Conservation (phyloP, 768 basidiomycete genomes). For the Tephrocybe sp. region DNA sequence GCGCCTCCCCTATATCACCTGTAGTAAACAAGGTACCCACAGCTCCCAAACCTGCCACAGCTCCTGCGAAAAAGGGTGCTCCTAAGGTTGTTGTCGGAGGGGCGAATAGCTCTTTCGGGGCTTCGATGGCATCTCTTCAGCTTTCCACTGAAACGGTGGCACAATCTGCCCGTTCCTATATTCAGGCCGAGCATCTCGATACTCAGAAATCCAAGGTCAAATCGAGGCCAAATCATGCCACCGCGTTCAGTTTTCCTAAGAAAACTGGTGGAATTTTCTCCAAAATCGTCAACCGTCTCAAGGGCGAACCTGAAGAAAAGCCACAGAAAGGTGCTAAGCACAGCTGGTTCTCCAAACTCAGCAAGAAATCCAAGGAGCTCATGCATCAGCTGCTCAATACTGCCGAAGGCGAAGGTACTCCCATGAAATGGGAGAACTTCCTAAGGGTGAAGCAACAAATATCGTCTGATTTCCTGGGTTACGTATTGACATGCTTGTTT, state of each 20-base stretch:
- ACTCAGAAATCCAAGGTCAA: constrained; percentile 65
- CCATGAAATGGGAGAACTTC: constrained; percentile 81
- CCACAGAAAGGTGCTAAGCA: constrained; percentile 43
- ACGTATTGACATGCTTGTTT: not conserved
- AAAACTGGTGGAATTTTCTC: constrained; percentile 49
- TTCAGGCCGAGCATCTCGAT: constrained; percentile 49
- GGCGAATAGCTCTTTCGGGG: constrained; percentile 20
- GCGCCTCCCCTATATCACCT: constrained; percentile 18
- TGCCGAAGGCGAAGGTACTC: constrained; percentile 50
- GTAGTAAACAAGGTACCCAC: constrained; percentile 9
- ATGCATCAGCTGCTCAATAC: constrained; percentile 68
- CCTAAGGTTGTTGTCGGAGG: constrained; percentile 15
- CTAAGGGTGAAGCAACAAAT: constrained; percentile 64
- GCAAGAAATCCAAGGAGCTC: constrained; percentile 53
- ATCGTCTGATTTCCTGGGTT: too few species aligned
- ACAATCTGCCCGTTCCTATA: constrained; percentile 70
- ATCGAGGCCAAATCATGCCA: constrained; percentile 58
- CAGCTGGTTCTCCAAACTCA: constrained; percentile 54
- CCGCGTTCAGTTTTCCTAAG: constrained; percentile 41
- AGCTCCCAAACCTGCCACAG: constrained; percentile 11
- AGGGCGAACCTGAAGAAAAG: constrained; percentile 35
- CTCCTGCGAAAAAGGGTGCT: constrained; percentile 20
- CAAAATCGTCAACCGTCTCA: constrained; percentile 34
- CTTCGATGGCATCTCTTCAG: constrained; percentile 32
- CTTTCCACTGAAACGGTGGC: constrained; percentile 49